Evolutionary conservation across 345 rosid genomes (phyloP).

Genomic region (Euphorbia tirucalli): DNA sequence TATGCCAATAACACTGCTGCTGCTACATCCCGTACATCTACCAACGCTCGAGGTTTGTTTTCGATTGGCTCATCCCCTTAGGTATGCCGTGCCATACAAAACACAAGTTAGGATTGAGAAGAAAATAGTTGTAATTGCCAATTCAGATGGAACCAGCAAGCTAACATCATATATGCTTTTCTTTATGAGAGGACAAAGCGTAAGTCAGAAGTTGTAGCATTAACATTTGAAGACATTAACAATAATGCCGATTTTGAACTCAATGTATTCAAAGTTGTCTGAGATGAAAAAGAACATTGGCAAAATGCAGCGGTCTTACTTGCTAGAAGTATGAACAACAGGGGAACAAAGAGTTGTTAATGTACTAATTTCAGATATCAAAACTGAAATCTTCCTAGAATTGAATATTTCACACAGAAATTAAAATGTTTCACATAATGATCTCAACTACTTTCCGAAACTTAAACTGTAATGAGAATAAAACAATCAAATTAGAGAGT

Average conservation of each 20-base stretch:
- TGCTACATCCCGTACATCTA: conserved; percentile 67
- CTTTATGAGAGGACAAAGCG: no score
- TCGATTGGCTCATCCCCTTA: neutral
- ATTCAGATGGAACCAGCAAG: neutral
- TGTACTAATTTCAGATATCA: no score
- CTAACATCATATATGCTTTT: neutral
- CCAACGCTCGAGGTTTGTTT: neutral
- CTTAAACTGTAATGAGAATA: neutral
- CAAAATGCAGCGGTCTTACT: no score
- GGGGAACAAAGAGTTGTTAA: no score
- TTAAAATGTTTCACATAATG: no score
- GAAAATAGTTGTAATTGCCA: neutral
- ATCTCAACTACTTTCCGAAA: neutral
- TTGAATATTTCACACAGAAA: no score
- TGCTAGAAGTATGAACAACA: no score
- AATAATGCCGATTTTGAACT: neutral
- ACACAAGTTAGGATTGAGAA: neutral
- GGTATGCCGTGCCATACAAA: neutral
- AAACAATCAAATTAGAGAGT: neutral
- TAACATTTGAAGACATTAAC: no score
- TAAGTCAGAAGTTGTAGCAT: no score
- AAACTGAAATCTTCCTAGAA: no score
- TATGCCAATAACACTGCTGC: conserved; percentile 55
- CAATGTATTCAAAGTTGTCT: no score
- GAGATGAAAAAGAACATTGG: no score